Evolutionary conservation across 352 stramenopile species (phyloP).

Genomic region (Phytophthora quininea): DNA sequence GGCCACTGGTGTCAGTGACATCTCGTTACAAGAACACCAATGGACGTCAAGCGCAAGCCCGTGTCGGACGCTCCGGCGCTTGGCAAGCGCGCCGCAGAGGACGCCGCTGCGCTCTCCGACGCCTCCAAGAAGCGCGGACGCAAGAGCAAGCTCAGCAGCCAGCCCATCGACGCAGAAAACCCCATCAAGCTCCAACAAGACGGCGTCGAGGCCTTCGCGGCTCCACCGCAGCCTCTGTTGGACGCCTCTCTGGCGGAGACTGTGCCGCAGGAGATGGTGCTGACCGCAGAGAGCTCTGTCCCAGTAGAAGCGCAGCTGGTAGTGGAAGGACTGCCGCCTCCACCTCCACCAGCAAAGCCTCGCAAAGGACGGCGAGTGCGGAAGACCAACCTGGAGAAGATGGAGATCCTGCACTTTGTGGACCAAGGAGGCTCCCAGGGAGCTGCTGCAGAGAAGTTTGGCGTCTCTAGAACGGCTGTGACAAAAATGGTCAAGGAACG

Average conservation of each 20-base stretch:
- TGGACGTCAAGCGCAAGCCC: constrained; percentile 30
- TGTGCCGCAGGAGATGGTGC: constrained; percentile 18
- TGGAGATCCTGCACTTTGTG: constrained; percentile 83
- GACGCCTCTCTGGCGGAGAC: neutral
- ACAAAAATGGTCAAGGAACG: constrained; percentile 90
- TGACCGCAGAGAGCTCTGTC: constrained; percentile 10
- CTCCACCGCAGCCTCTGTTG: neutral
- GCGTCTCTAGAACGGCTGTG: constrained; percentile 79
- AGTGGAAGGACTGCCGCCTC: neutral
- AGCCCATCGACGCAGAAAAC: constrained; percentile 29
- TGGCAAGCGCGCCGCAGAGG: constrained; percentile 13
- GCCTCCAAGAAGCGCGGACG: constrained; percentile 45
- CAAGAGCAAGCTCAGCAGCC: constrained; percentile 58
- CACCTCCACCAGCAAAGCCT: constrained; percentile 11
- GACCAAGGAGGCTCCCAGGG: constrained; percentile 80
- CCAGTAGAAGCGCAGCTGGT: too few species aligned
- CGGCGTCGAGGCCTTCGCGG: neutral
- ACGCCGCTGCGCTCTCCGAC: constrained; percentile 5
- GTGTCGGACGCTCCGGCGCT: constrained; percentile 15
- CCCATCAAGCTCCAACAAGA: neutral
- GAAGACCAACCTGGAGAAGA: constrained; percentile 86
- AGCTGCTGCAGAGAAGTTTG: constrained; percentile 79
- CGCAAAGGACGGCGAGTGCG: constrained; percentile 69
- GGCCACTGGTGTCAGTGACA: constrained; percentile 30
- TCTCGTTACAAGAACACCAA: constrained; percentile 24